Conservation (phyloP, 257 asterid species). For the Jacaranda mimosifolia region DNA sequence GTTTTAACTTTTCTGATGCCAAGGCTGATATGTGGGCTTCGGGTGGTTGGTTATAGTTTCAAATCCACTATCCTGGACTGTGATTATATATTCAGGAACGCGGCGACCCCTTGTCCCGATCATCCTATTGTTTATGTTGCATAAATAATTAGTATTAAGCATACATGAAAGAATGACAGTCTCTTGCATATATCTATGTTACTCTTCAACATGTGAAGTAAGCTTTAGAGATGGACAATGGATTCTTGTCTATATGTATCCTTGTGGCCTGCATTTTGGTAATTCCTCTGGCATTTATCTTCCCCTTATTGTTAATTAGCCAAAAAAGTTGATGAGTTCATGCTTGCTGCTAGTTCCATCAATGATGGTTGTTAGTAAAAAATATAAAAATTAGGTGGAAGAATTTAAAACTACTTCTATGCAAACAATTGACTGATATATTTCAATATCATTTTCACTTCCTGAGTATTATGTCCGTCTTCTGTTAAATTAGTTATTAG, state of each 20-base stretch:
- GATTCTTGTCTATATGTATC: background rate
- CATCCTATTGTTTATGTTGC: background rate
- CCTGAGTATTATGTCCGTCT: background rate
- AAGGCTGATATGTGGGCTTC: background rate
- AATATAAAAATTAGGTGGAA: background rate
- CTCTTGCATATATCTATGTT: background rate
- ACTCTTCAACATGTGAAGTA: background rate
- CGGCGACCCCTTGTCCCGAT: background rate
- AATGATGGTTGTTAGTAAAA: no score
- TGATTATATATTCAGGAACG: background rate
- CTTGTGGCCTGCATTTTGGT: background rate
- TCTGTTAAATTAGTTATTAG: constrained; percentile 12
- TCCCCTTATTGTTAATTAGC: background rate
- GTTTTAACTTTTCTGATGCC: background rate
- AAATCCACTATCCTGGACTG: background rate
- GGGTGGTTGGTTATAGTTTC: background rate
- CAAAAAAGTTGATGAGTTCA: background rate
- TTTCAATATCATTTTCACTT: background rate
- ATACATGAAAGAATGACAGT: background rate
- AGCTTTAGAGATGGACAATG: background rate
- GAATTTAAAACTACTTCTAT: background rate
- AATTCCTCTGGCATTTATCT: background rate
- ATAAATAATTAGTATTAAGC: background rate
- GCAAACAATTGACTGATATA: no score
- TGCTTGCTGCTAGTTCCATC: background rate